Conservation (phyloP, 23 red algal genomes). For the Gracilaria vermiculophylla region DNA sequence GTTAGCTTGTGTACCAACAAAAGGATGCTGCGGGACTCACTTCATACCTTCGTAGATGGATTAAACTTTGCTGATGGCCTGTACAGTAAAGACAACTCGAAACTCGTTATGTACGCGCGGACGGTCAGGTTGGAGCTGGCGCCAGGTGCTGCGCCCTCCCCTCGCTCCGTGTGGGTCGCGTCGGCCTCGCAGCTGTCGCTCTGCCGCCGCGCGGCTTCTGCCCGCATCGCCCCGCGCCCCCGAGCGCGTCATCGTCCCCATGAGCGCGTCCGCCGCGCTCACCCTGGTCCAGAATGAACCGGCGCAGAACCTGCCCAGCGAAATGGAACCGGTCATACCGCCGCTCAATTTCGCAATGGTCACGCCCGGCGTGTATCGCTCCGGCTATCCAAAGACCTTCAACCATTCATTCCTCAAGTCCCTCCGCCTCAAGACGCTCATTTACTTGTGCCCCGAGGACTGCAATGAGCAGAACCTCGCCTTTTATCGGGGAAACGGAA, state of each 20-base stretch:
- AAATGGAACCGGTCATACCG: constrained; percentile 67
- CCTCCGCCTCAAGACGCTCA: constrained; percentile 82
- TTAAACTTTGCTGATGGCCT: not conserved
- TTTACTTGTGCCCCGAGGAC: constrained; percentile 94
- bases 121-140: not conserved
- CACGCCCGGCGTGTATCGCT: constrained; percentile 90
- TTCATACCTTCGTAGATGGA: constrained; percentile 6
- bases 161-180: not conserved
- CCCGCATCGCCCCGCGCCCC: not conserved
- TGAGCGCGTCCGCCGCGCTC: not conserved
- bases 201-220: not conserved
- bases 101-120: not conserved
- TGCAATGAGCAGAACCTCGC: constrained; percentile 77
- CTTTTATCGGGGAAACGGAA: constrained; percentile 69
- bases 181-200: not conserved
- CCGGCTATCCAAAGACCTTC: constrained; percentile 87
- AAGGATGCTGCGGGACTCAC: not conserved
- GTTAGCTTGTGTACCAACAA: not conserved
- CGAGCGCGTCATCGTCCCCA: not conserved
- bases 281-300: not conserved
- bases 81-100: not conserved
- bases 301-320: not conserved
- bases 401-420: constrained; percentile 95
- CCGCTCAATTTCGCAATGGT: constrained; percentile 99
- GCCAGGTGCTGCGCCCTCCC: not conserved